These are phyloP conservation scores for Osmozyma mogii DNA, from an alignment of 805 yeast genomes.

Conservation along the genomic window DNA sequence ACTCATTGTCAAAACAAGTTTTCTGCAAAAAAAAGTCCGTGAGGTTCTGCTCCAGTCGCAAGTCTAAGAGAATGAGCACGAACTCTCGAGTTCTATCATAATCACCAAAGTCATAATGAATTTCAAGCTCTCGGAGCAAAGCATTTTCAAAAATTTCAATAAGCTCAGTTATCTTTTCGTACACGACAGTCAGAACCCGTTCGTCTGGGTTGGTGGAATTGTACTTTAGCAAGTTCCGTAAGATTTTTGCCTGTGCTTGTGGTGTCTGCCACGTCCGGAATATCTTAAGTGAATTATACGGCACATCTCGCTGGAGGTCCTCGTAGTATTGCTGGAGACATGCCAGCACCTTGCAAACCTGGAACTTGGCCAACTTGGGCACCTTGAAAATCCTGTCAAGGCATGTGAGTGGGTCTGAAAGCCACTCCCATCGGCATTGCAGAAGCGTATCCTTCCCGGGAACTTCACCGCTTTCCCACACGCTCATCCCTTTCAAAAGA, in stretches of 20 bases:
- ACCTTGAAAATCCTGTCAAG: constrained; percentile 19
- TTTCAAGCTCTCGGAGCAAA: constrained; percentile 58
- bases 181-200: constrained; percentile 21
- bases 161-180: constrained; percentile 43
- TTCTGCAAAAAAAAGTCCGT: constrained; percentile 38
- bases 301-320: constrained; percentile 35
- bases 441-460: constrained; percentile 1
- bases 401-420: constrained; percentile 28
- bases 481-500: constrained; percentile 25
- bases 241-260: constrained; percentile 41
- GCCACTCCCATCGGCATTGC: constrained; percentile 5
- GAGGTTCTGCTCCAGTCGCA: constrained; percentile 35
- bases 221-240: constrained; percentile 33
- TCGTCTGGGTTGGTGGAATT: constrained; percentile 26
- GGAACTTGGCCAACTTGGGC: constrained; percentile 28
- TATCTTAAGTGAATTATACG: constrained; percentile 36
- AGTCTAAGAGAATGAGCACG: constrained; percentile 26
- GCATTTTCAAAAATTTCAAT: constrained; percentile 69
- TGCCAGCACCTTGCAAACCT: constrained; percentile 30
- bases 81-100: constrained; percentile 29
- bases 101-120: constrained; percentile 42
- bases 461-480: constrained; percentile 25
- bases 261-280: constrained; percentile 42
- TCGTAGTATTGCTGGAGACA: constrained; percentile 36
- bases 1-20: constrained; percentile 31